Base-by-base conservation (phyloP, 148 eudicot species). In the Mesembryanthemum crystallinum region DNA sequence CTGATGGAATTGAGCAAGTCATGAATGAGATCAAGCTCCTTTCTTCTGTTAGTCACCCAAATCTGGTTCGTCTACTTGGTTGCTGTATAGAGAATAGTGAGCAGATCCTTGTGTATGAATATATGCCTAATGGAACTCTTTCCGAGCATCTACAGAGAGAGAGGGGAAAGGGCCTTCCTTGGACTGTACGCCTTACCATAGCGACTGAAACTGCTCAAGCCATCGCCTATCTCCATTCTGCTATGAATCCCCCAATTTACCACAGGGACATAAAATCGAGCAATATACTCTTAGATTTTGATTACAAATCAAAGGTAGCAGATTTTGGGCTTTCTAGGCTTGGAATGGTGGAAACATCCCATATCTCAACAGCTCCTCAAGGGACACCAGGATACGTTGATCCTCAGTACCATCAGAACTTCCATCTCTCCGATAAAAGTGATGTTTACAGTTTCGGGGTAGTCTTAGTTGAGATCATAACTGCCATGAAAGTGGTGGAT, bases 401-500 rank as follows among this genome's bases (percentile, higher is more conserved):
- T 76, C 97, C 97, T 59, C 90, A 89, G 37, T 91, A 91, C 77
- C 93, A 91, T 72, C 93, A 89, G 67, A 89, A 89, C 77, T 91
- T 80, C 84, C 93, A 91, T 84, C 90, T 91, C 30, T 91, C 97
- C 27, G 93, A 91, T 78, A 91, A 88, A 72, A 91, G 97, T 69
- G 97, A 91, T 78, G 97, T 91, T 25, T 91, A 91, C 86, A 91
- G 97, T 76, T 89, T 91, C 24, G 97, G 97, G 45, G 97, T 91
- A 24, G 93, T 91, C 72, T 85, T 91, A 23, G 92, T 91, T 1
- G 97, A 91, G 82, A 91, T 91, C 23, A 84, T 91, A 72, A 88
- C 97, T 20, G 92, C 90, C n/a, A 58, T 85, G 88, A 89, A 85
- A 75, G 97, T 85, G 64, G 97, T 91, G 7, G 97, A 91, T 80